Conservation (phyloP, 306 rosid genomes). For the Quercus rubra region DNA sequence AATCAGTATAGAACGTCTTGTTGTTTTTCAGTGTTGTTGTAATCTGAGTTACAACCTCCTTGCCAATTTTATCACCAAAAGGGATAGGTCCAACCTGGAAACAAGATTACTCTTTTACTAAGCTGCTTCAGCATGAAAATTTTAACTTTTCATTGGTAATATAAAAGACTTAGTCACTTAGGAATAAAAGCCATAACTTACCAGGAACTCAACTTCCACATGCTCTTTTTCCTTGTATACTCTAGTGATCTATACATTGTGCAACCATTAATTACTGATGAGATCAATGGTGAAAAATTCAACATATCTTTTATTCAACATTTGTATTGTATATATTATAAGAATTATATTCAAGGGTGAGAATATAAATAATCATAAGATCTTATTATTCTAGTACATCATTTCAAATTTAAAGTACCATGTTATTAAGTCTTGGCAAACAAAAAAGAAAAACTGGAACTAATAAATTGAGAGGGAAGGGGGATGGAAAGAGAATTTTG, state of each 20-base stretch:
- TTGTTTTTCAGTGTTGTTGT: slow-evolving; percentile 51
- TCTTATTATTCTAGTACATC: no score
- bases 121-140: neutral
- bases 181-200: slow-evolving; percentile 20
- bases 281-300: no score
- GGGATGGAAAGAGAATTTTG: no score
- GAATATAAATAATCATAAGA: no score
- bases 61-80: slow-evolving; percentile 68
- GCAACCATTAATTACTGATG: no score
- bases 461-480: no score
- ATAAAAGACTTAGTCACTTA: neutral
- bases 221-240: slow-evolving; percentile 82
- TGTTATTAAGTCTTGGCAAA: no score
- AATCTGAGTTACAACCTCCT: slow-evolving; percentile 72
- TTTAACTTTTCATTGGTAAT: neutral
- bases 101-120: neutral
- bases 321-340: no score
- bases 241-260: slow-evolving; percentile 63
- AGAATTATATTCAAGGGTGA: no score
- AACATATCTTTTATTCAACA: no score
- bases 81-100: slow-evolving; percentile 92
- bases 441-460: no score
- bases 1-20: slow-evolving; percentile 86
- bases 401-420: no score
- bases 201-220: slow-evolving; percentile 87